Evolutionary conservation across 1,139 yeast species (phyloP), one percentile per base, ranked within the genome.

Genomic region (Suhomyces panamericanus): DNA sequence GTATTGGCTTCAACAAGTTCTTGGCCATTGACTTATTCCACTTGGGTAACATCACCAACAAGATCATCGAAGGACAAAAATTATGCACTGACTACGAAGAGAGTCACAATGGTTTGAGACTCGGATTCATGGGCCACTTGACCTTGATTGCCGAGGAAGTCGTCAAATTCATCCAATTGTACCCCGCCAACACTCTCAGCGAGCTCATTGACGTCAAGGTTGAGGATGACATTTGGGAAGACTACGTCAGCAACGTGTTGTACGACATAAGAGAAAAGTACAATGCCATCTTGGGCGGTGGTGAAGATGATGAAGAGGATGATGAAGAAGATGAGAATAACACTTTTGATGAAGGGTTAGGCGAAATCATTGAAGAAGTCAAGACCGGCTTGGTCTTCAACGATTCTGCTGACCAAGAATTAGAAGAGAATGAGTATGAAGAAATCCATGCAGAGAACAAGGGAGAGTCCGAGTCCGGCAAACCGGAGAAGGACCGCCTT

Each of bases 111-210:
- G 86, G 88, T 1, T 77, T 88, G 51, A 78, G 97, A 53, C 73
- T 91, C 48, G 99, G 99, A 1, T 95, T 87, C 64, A 95, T 93
- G 96, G 99, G 99, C 26, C 99, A 93, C 66, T 74, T 93, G 60
- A 93, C 97, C 0, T 74, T 93, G 52, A 91, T 95, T 51, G 96
- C 97, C 8, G 99, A 95, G 62, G 99, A 93, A 63, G 96, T 93
- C 37, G 97, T 93, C 47, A 95, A 95, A 63, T 93, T 93, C 63
- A 86, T 91, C 26, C 89, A 88, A 39, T 67, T 85, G 16, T 85
- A 83, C 56, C 83, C 89, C 1, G 78, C 84, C 32, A 79, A 75
- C 51, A 68, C 82, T 2, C 67, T 85, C 28, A 79, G 88, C 45
- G 78, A 78, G 26, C 69, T 78, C 13, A 83, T 88, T 30, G 81